Evolutionary conservation across 1,284 basidiomycete genomes (phyloP).

Genomic region (Prillingera fragicola): DNA sequence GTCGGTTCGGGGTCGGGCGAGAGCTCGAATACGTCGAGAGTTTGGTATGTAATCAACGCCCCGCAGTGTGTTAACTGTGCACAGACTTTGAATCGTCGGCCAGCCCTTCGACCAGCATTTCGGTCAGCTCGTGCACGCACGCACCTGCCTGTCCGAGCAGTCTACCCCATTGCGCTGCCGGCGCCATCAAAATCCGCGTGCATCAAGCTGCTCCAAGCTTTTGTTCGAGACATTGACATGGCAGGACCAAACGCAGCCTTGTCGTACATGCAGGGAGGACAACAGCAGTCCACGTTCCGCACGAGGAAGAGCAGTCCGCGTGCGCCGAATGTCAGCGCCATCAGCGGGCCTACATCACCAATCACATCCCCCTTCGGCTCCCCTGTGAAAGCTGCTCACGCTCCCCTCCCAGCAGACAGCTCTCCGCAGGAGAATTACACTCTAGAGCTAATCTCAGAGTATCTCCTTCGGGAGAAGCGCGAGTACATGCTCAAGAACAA

Average conservation of each 20-base stretch:
- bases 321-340: too few species aligned
- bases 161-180: conserved; percentile 37
- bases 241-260: conserved; percentile 18
- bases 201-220: conserved; percentile 32
- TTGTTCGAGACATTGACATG: conserved; percentile 28
- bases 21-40: conserved; percentile 42
- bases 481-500: conserved; percentile 46
- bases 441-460: conserved; percentile 45
- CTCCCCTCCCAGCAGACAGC: conserved; percentile 10
- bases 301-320: neutral
- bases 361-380: conserved; percentile 6
- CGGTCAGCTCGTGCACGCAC: conserved; percentile 42
- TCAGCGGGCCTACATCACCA: conserved; percentile 6
- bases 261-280: conserved; percentile 6
- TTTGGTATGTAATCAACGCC: conserved; percentile 24
- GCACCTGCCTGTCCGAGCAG: conserved; percentile 26
- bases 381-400: neutral
- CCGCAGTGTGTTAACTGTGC: neutral
- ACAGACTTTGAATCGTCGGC: conserved; percentile 31
- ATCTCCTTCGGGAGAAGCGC: conserved; percentile 43
- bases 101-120: conserved; percentile 41
- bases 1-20: conserved; percentile 39
- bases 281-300: neutral
- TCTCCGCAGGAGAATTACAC: conserved; percentile 36
- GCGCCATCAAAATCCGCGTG: conserved; percentile 42